Base-by-base conservation (phyloP, 2,329 filamentous ascomycete genomes). In the Macrophomina tecta region DNA sequence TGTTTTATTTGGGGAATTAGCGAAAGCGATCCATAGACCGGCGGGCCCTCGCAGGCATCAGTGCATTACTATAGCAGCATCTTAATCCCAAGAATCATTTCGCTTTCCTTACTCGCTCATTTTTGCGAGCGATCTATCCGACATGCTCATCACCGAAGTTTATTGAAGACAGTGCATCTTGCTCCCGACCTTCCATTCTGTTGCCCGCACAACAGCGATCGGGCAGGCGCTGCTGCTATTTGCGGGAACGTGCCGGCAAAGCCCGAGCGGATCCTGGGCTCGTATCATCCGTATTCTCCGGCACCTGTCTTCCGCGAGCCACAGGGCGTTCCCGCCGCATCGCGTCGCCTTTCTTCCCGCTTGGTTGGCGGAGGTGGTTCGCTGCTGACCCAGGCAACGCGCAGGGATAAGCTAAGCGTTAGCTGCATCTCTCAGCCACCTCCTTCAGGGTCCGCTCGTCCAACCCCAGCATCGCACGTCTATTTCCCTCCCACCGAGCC, bases 401-500 rank as follows among this genome's bases (percentile, higher is more conserved):
- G 56, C 55, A 60, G 38, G 23, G 42, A 34, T 9, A 34, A 18
- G 23, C 58, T 62, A 62, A 18, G 32, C 58, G n/a, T 45, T 62
- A 62, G 58, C 58, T 60, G 40, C 55, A 16, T 30, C 58, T 55
- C 52, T 49, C 58, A 52, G 53, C 64, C 34, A 66, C 48, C 45
- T 45, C 53, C 55, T 45, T 66, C 51, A 67, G 49, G 49, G 46
- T 34, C 12, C 16, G 23, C 18, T 64, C 66, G 3, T 45, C 58
- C 66, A 67, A 48, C 30, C 70, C 70, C 30, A 69, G 51, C 68
- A 75, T 69, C 55, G 67, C 65, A 30, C 66, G 48, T 23, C 77
- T 68, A 71, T 91, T 91, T 71, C 83, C 80, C 73, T 93, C 87
- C 92, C 92, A 96, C 68, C 88, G 84, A 45, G 92, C 77, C 88